Conservation (phyloP, 768 basidiomycete species). For the Hericium erinaceus region DNA sequence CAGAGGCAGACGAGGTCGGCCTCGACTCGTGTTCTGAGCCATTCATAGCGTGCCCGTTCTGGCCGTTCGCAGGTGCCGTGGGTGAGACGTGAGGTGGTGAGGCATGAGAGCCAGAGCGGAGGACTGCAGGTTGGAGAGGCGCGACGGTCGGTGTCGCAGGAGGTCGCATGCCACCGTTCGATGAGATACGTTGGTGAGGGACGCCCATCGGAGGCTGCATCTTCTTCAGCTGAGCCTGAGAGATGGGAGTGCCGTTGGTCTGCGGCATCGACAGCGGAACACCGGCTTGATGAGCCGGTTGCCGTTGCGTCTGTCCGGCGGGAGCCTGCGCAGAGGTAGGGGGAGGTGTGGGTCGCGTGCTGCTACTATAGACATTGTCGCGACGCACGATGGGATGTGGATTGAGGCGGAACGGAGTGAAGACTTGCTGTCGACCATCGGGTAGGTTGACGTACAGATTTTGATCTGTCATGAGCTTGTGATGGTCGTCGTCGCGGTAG, state of each 20-base stretch:
- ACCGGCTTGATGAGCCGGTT: background rate
- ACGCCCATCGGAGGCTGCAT: conserved; percentile 42
- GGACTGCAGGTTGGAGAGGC: conserved; percentile 18
- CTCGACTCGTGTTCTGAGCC: conserved; percentile 14
- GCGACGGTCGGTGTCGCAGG: conserved; percentile 31
- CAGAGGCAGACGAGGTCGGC: conserved; percentile 4
- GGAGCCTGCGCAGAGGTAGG: conserved; percentile 12
- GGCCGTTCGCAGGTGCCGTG: conserved; percentile 1
- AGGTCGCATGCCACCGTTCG: conserved; percentile 47
- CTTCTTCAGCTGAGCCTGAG: conserved; percentile 52
- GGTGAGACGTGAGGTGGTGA: background rate
- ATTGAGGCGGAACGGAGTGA: conserved; percentile 10
- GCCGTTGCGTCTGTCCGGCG: background rate
- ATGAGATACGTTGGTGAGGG: conserved; percentile 55
- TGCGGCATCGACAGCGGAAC: conserved; percentile 1
- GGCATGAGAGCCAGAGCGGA: conserved; percentile 16
- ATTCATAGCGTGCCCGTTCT: conserved; percentile 5
- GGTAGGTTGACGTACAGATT: conserved; percentile 7
- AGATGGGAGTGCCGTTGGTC: conserved; percentile 43
- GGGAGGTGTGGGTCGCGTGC: conserved; percentile 7
- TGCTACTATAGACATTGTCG: conserved; percentile 8
- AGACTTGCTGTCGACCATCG: conserved; percentile 8
- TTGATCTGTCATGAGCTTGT: conserved; percentile 11
- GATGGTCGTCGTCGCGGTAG: conserved; percentile 13
- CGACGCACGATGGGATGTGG: conserved; percentile 10